A percentile compares a stretch with the other conserved stretches of the same genome.
Evolutionary conservation across 2,329 filamentous ascomycete species (phyloP).

Genomic region (Phoma sp.): DNA sequence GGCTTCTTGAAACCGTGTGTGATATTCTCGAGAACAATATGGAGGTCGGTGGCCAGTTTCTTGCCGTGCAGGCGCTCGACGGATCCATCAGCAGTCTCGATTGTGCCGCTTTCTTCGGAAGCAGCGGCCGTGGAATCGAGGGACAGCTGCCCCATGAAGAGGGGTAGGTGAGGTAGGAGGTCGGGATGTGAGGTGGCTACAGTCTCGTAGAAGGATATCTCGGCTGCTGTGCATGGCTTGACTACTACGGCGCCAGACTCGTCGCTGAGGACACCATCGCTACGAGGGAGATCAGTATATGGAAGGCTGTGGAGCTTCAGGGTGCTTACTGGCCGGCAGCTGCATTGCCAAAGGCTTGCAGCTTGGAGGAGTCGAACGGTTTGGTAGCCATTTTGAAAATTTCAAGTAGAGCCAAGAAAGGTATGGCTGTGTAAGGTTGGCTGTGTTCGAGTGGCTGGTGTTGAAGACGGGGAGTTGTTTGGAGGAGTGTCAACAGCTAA

Average conservation of each 20-base stretch:
- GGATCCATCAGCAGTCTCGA: conserved; percentile 35
- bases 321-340: conserved; percentile 82
- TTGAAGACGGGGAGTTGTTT: conserved; percentile 7
- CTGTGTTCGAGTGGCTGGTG: conserved; percentile 18
- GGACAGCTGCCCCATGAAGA: conserved; percentile 79
- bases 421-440: conserved; percentile 8
- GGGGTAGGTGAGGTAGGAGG: conserved; percentile 82
- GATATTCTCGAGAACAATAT: conserved; percentile 86
- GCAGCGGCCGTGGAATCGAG: conserved; percentile 53
- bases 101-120: conserved; percentile 35
- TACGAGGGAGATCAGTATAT: conserved; percentile 49
- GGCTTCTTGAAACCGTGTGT: conserved; percentile 81
- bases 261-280: conserved; percentile 89
- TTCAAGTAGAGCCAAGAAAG: too few species aligned
- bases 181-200: conserved; percentile 70
- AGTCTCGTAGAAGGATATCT: conserved; percentile 89
- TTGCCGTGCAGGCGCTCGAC: conserved; percentile 59
- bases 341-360: conserved; percentile 75
- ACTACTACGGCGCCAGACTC: conserved; percentile 84
- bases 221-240: conserved; percentile 87
- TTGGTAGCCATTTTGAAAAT: conserved; percentile 46
- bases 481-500: conserved; percentile 12
- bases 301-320: conserved; percentile 12
- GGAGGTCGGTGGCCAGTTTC: conserved; percentile 77
- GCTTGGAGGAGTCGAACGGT: conserved; percentile 65